Conservation (phyloP, 2,329 filamentous ascomycete species). For the Colletotrichum lentis region DNA sequence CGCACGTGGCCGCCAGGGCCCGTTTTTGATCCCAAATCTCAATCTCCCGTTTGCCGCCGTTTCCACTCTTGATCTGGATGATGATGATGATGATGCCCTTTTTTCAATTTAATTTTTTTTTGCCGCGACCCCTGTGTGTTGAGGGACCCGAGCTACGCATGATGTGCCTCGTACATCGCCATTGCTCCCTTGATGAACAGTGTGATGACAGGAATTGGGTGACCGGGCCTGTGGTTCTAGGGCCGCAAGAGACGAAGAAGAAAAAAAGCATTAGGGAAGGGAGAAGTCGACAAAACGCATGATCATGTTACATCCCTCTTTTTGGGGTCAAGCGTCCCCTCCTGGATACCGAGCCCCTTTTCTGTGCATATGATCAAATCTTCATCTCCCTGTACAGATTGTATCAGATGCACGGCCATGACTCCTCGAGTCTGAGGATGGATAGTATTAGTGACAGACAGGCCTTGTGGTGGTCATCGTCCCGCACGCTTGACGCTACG, state of each 20-base stretch:
- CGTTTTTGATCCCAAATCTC: slow-evolving; percentile 43
- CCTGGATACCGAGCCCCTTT: slow-evolving; percentile 16
- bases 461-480: not conserved
- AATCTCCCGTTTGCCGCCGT: slow-evolving; percentile 41
- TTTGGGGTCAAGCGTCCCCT: not conserved
- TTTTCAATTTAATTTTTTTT: too few species aligned
- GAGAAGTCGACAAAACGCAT: not conserved
- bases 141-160: slow-evolving; percentile 7
- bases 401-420: slow-evolving; percentile 4
- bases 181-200: slow-evolving; percentile 13
- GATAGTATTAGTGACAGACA: not conserved
- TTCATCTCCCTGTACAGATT: slow-evolving; percentile 26
- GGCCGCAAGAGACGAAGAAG: not conserved
- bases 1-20: slow-evolving; percentile 45
- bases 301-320: not conserved
- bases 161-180: slow-evolving; percentile 28
- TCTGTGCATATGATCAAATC: not conserved
- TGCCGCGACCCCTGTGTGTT: not conserved
- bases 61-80: slow-evolving; percentile 21
- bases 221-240: not conserved
- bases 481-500: not conserved
- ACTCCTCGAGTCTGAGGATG: not conserved
- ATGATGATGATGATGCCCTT: slow-evolving; percentile 1
- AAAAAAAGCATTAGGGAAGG: too few species aligned
- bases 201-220: not conserved